Evolutionary conservation across 164 flowering plant genomes (phyloP), one percentile per base, ranked within the genome.

Genomic region (Tetrastigma voinierianum): DNA sequence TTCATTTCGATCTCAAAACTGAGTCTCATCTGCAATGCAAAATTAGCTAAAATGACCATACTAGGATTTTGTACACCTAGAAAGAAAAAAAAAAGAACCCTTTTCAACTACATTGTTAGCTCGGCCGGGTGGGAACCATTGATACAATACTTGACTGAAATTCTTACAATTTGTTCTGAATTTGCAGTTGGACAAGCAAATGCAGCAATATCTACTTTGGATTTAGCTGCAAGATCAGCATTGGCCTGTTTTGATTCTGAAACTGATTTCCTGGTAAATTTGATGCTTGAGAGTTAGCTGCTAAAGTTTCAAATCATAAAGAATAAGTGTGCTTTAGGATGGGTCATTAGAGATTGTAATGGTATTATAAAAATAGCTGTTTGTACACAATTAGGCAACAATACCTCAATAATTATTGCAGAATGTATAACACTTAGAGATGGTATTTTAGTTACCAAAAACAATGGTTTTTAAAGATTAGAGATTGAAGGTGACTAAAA

Each of bases 31-130:
- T 73, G 68, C 20, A 40, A 61, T 54, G 47, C 14, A 49, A 20
- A 44, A 14, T n/a, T n/a, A n/a, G n/a, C n/a, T n/a, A n/a, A n/a
- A n/a, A n/a, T n/a, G 17, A 18, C 11, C 40, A 7, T 49, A 14
- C 6, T 49, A n/a, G 52, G 52, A 49, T 49, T 49, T 49, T 14
- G 52, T 49, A 49, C 14, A 14, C 17, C 52, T 49, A 16, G n/a
- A n/a, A n/a, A n/a, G n/a, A n/a, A n/a, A n/a, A 16, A 4, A 32
- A 32, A 49, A 49, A 49, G 6, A 17, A 44, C 21, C 48, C 4
- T n/a, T 25, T 57, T 21, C 12, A 23, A 57, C 74, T 70, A n/a
- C 62, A 74, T 71, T 17, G 53, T 70, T 44, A 74, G 67, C 32
- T 4, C 24, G 43, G 74, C 68, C 55, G 19, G 8, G 61, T 70